These are phyloP conservation scores for Aureobasidium sp. DNA, from an alignment of 2,329 filamentous ascomycete species.

Conservation along the genomic window DNA sequence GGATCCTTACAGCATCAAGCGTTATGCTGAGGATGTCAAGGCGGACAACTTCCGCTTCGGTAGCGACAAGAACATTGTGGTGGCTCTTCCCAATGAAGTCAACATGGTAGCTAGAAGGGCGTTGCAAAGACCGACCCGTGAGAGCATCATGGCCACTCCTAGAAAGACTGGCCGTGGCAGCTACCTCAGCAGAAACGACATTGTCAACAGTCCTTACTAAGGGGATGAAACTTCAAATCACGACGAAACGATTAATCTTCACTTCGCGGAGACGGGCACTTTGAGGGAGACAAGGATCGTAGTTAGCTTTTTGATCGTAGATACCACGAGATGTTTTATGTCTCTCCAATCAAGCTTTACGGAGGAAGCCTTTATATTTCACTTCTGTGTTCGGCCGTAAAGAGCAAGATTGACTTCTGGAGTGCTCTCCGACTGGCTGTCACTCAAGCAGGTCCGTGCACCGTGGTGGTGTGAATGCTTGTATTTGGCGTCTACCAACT, in stretches of 20 bases:
- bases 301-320: background rate
- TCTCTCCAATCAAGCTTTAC: background rate
- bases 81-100: constrained; percentile 92
- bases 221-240: background rate
- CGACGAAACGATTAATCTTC: constrained; percentile 7
- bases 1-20: constrained; percentile 92
- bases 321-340: background rate
- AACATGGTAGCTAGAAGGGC: constrained; percentile 90
- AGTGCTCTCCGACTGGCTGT: background rate
- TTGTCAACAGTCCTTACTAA: constrained; percentile 66
- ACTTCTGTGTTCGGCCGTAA: background rate
- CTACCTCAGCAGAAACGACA: constrained; percentile 70
- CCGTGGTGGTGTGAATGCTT: background rate
- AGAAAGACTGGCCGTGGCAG: constrained; percentile 40
- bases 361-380: background rate
- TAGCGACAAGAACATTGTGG: constrained; percentile 95
- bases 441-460: background rate
- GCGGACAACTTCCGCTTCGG: constrained; percentile 98
- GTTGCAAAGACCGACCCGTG: constrained; percentile 78
- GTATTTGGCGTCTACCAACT: background rate
- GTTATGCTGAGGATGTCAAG: constrained; percentile 90
- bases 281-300: background rate
- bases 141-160: constrained; percentile 66
- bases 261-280: background rate
- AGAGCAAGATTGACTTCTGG: background rate